Evolutionary conservation across 2,329 filamentous ascomycete genomes (phyloP).

Genomic region (Colletotrichum musicola): DNA sequence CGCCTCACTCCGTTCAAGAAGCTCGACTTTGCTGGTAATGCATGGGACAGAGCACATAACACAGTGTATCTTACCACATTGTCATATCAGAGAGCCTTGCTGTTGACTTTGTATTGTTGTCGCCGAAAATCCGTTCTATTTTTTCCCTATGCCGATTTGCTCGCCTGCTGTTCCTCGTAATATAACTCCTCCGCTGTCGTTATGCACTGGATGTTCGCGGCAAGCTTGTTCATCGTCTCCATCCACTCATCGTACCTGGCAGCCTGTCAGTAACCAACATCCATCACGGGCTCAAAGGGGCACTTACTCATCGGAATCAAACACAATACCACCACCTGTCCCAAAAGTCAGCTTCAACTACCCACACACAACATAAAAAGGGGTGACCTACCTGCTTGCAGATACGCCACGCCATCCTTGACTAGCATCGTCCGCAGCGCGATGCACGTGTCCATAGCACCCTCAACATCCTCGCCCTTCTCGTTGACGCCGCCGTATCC

Average conservation of each 20-base stretch:
- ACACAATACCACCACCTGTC: conserved; percentile 87
- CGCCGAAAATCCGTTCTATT: neutral
- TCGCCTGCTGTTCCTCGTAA: conserved; percentile 48
- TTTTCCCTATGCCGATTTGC: conserved; percentile 15
- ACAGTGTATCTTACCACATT: neutral
- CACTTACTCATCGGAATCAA: conserved; percentile 80
- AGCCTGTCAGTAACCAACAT: neutral
- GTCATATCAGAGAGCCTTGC: neutral
- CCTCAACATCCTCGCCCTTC: conserved; percentile 75
- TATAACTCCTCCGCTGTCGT: conserved; percentile 82
- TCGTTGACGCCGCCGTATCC: conserved; percentile 82
- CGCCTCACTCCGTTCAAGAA: too few species aligned
- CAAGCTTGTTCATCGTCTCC: conserved; percentile 94
- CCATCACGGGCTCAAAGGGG: accelerated
- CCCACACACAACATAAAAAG: neutral
- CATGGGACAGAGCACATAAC: too few species aligned
- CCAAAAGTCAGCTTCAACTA: conserved; percentile 8
- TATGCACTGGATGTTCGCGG: conserved; percentile 90
- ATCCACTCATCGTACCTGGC: conserved; percentile 85
- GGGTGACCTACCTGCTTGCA: conserved; percentile 75
- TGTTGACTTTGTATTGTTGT: neutral
- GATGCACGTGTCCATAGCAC: conserved; percentile 90
- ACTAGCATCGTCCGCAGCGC: conserved; percentile 92
- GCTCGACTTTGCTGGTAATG: too few species aligned
- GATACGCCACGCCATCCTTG: conserved; percentile 90